Evolutionary conservation across 1,139 yeast species (phyloP).

Genomic region (Suhomyces bribrorum): DNA sequence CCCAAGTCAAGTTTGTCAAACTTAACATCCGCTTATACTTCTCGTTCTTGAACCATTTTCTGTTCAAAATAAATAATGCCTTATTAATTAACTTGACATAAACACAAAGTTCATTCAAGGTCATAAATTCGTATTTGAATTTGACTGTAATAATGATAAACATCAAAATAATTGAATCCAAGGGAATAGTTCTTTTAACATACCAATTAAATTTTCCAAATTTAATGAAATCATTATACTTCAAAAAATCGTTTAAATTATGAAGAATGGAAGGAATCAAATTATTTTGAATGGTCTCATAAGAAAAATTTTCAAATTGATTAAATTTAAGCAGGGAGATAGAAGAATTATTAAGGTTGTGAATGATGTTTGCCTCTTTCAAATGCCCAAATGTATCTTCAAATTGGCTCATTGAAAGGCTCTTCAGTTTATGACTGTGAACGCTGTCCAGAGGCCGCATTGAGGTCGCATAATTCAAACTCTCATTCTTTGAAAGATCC

Average conservation of each 20-base stretch:
- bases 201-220: slow-evolving; percentile 61
- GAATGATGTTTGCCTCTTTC: slow-evolving; percentile 42
- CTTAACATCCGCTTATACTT: slow-evolving; percentile 49
- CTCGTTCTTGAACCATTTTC: slow-evolving; percentile 51
- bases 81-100: slow-evolving; percentile 45
- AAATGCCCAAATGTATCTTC: slow-evolving; percentile 46
- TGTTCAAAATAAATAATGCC: slow-evolving; percentile 43
- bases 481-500: slow-evolving; percentile 5
- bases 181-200: slow-evolving; percentile 57
- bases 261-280: slow-evolving; percentile 60
- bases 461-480: slow-evolving; percentile 12
- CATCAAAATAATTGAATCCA: slow-evolving; percentile 58
- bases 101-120: slow-evolving; percentile 30
- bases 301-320: slow-evolving; percentile 39
- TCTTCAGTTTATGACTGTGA: slow-evolving; percentile 1
- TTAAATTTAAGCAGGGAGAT: slow-evolving; percentile 39
- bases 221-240: slow-evolving; percentile 49
- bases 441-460: slow-evolving; percentile 13
- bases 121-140: slow-evolving; percentile 47
- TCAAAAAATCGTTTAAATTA: slow-evolving; percentile 54
- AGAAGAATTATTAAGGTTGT: slow-evolving; percentile 37
- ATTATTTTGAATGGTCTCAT: slow-evolving; percentile 53
- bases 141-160: slow-evolving; percentile 55
- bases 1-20: slow-evolving; percentile 47
- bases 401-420: slow-evolving; percentile 32